These are phyloP conservation scores for Violaceomyces palustris DNA, from an alignment of 1,284 basidiomycete genomes.

Conservation along the genomic window DNA sequence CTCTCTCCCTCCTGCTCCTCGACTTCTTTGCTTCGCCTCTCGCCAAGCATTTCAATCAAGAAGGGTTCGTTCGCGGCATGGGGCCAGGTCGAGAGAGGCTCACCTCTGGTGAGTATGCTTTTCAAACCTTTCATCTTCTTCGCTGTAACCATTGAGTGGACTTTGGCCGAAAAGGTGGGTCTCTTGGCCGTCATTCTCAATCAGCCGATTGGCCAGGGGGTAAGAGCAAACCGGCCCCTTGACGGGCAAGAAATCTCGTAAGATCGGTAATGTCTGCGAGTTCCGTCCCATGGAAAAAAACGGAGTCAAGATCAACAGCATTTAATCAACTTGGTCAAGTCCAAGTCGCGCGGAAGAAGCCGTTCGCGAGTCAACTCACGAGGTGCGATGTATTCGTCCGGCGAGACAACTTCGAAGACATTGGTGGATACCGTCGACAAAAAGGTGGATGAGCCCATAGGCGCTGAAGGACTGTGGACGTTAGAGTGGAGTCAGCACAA, in stretches of 20 bases:
- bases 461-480: slow-evolving; percentile 3
- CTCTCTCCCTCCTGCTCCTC: no score
- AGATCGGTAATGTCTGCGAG: slow-evolving; percentile 24
- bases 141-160: no score
- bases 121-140: no score
- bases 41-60: not conserved
- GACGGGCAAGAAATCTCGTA: slow-evolving; percentile 32
- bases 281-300: not conserved
- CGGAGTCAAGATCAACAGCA: not conserved
- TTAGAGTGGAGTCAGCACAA: not conserved
- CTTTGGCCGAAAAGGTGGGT: not conserved
- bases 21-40: not conserved
- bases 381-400: slow-evolving; percentile 14
- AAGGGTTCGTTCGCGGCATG: not conserved
- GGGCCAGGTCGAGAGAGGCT: not conserved
- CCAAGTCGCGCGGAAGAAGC: no score
- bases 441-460: not conserved
- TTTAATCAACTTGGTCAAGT: no score
- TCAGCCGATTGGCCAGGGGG: slow-evolving; percentile 28
- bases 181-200: not conserved
- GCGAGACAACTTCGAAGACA: slow-evolving; percentile 21
- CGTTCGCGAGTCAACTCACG: not conserved
- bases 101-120: no score
- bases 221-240: slow-evolving; percentile 26
- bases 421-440: slow-evolving; percentile 15